phyloP scores from a whole-genome alignment of 2,329 filamentous ascomycete genomes.

The Scedosporium dehoogii region DNA sequence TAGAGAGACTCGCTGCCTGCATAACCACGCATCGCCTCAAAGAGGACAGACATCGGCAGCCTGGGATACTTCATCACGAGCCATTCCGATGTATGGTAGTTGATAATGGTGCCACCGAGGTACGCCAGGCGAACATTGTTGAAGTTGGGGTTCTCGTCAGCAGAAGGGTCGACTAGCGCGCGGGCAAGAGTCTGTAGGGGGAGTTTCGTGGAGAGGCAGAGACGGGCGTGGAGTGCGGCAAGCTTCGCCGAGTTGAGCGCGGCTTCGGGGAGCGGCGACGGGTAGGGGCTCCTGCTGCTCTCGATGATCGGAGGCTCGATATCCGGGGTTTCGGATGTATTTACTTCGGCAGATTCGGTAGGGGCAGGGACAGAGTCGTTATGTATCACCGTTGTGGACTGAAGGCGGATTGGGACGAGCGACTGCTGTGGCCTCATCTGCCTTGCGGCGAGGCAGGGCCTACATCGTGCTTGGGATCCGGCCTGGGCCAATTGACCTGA shows the following conservation, averaged over 20 bases:
- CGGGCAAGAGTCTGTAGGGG: slow-evolving; percentile 80
- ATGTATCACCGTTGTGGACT: slow-evolving; percentile 22
- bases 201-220: slow-evolving; percentile 70
- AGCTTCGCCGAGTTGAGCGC: slow-evolving; percentile 76
- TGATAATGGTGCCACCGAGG: slow-evolving; percentile 72
- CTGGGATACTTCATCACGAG: slow-evolving; percentile 84
- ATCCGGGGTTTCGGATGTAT: slow-evolving; percentile 8
- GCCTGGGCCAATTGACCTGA: slow-evolving; percentile 10
- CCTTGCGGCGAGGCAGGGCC: slow-evolving; percentile 4
- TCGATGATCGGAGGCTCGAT: slow-evolving; percentile 8
- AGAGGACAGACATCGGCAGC: slow-evolving; percentile 78
- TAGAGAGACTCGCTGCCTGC: slow-evolving; percentile 65
- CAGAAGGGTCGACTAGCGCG: slow-evolving; percentile 75
- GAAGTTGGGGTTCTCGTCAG: slow-evolving; percentile 68
- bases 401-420: slow-evolving; percentile 15
- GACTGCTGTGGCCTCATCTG: slow-evolving; percentile 3
- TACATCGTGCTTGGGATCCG: slow-evolving; percentile 1
- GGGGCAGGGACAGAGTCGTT: slow-evolving; percentile 13
- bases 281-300: slow-evolving; percentile 30
- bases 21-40: slow-evolving; percentile 77
- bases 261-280: slow-evolving; percentile 60
- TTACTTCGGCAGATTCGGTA: slow-evolving; percentile 12
- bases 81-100: slow-evolving; percentile 82
- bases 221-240: slow-evolving; percentile 80
- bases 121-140: slow-evolving; percentile 82